Evolutionary conservation across 176 grass and related monocot genomes (phyloP).

Genomic region (Areca catechu): DNA sequence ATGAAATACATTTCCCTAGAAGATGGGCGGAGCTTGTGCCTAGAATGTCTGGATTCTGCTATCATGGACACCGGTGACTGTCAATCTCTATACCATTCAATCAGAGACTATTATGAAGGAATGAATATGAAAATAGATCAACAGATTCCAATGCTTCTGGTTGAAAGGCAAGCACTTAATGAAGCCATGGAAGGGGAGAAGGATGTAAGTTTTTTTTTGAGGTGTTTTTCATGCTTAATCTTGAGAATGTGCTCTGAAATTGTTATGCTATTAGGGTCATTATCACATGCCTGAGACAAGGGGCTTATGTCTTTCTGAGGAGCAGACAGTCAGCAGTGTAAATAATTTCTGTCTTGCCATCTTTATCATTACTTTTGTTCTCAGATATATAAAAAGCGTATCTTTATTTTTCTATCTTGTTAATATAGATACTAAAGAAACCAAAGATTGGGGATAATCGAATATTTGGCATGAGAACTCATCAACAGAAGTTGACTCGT

Average conservation of each 20-base stretch:
- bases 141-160: constrained; percentile 93
- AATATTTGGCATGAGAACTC: constrained; percentile 67
- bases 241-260: background rate
- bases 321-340: constrained; percentile 88
- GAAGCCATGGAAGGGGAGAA: constrained; percentile 97
- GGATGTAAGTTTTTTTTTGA: constrained; percentile 36
- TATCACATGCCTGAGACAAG: constrained; percentile 94
- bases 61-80: constrained; percentile 92
- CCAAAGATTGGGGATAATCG: constrained; percentile 62
- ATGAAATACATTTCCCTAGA: constrained; percentile 65
- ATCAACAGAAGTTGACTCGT: constrained; percentile 59
- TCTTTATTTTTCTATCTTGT: background rate
- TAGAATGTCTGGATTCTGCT: constrained; percentile 78
- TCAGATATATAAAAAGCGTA: no score
- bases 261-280: constrained; percentile 43
- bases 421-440: constrained; percentile 54
- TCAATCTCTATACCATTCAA: constrained; percentile 76
- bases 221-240: background rate
- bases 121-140: constrained; percentile 98
- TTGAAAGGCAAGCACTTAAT: constrained; percentile 95
- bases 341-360: constrained; percentile 9
- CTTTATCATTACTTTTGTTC: no score
- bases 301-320: constrained; percentile 87
- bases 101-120: constrained; percentile 89
- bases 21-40: constrained; percentile 75